These are phyloP conservation scores for Amyloporia xantha DNA, from an alignment of 768 basidiomycete genomes.

Conservation along the genomic window DNA sequence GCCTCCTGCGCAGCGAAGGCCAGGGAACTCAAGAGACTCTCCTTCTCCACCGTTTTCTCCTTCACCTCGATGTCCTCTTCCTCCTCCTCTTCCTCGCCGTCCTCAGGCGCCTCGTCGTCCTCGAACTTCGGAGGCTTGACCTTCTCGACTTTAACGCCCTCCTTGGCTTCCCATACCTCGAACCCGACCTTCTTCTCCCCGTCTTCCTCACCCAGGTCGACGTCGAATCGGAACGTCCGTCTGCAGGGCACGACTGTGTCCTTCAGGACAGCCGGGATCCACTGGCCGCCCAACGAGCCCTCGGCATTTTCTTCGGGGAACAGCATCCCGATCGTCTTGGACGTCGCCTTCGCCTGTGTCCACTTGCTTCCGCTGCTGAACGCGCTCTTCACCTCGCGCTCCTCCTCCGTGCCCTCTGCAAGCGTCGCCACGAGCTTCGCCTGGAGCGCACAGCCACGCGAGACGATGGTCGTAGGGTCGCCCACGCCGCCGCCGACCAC, in stretches of 20 bases:
- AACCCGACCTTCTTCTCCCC: constrained; percentile 45
- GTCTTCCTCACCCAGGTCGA: constrained; percentile 36
- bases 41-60: constrained; percentile 53
- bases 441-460: constrained; percentile 72
- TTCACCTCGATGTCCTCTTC: constrained; percentile 59
- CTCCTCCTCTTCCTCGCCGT: constrained; percentile 52
- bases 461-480: constrained; percentile 73
- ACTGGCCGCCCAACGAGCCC: constrained; percentile 49
- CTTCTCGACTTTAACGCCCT: constrained; percentile 59
- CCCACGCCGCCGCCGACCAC: constrained; percentile 67
- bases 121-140: constrained; percentile 40
- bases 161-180: constrained; percentile 75
- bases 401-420: constrained; percentile 32
- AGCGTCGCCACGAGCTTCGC: constrained; percentile 54
- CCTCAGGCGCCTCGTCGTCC: constrained; percentile 40
- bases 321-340: constrained; percentile 56
- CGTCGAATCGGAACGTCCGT: constrained; percentile 51
- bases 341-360: constrained; percentile 47
- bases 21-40: constrained; percentile 36
- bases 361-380: constrained; percentile 38
- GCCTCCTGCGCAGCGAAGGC: constrained; percentile 31
- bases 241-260: constrained; percentile 71
- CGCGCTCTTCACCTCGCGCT: constrained; percentile 43
- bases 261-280: constrained; percentile 58
- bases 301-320: constrained; percentile 48